Conservation (phyloP, 371 early-diverging fungal species). For the Apophysomyces trapeziformis region DNA sequence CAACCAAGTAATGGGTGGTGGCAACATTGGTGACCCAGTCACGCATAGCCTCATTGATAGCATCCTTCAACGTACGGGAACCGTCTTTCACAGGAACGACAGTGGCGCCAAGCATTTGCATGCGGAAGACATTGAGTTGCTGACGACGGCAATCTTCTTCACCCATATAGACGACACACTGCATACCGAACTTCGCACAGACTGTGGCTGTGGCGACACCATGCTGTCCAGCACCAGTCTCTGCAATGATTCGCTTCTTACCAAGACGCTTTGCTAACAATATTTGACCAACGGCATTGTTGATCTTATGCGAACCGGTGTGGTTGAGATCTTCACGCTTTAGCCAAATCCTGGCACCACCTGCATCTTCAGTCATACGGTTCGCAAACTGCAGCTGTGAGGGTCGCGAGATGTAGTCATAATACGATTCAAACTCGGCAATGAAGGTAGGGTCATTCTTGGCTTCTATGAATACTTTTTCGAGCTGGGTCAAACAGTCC, state of each 20-base stretch:
- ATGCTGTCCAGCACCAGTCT: conserved; percentile 98
- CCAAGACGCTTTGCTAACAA: conserved; percentile 93
- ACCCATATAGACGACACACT: conserved; percentile 97
- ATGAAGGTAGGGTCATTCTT: conserved; percentile 87
- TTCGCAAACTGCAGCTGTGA: conserved; percentile 88
- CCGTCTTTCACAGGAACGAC: conserved; percentile 87
- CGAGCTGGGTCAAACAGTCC: conserved; percentile 90
- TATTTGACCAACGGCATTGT: conserved; percentile 95
- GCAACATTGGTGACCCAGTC: conserved; percentile 97
- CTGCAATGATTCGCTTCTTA: conserved; percentile 96
- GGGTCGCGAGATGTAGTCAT: conserved; percentile 91
- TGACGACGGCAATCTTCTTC: conserved; percentile 94
- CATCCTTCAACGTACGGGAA: conserved; percentile 93
- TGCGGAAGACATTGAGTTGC: conserved; percentile 95
- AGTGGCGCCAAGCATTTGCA: conserved; percentile 91
- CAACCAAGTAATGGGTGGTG: conserved; percentile 95
- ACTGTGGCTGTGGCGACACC: conserved; percentile 98
- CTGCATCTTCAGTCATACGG: conserved; percentile 77
- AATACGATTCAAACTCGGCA: conserved; percentile 88
- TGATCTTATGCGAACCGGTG: conserved; percentile 98
- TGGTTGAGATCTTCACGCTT: conserved; percentile 99
- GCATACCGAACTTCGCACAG: conserved; percentile 96
- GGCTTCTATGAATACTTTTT: conserved; percentile 79
- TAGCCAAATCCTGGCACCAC: conserved; percentile 94
- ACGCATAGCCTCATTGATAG: conserved; percentile 98